Base-by-base conservation (phyloP, 345 rosid species). In the Abelmoschus esculentus region DNA sequence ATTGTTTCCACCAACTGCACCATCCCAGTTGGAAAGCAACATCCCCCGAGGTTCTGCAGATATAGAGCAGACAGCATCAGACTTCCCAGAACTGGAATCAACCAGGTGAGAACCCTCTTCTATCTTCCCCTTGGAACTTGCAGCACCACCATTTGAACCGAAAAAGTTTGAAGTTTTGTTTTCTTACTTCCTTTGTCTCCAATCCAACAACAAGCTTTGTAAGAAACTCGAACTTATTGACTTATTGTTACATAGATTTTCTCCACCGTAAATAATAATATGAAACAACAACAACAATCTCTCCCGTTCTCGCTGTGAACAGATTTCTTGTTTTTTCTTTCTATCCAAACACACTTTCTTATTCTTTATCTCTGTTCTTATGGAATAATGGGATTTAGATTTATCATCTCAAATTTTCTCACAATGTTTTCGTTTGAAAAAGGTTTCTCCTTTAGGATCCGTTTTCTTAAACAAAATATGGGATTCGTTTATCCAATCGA, bases 81-180 rank as follows among this genome's bases (percentile, higher is more conserved):
- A 64, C 47, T 69, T 68, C 53, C 50, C 62, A 59, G 80, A 47
- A 36, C 13, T 29, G 12, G 74, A 72, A 34, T 66, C 78, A 64
- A 71, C 42, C 22, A 81, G 52, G 57, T 61, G 80, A 69, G 79
- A 44, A 26, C 46, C 76, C 55, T 64, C 86, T 60, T 63, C 67
- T 69, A 8, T 34, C 34, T 56, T 59, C 31, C 34, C 80, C 5
- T 74, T 74, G 22, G 57, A 28, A 60, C 64, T 67, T 36, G 75
- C 65, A 72, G 77, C 76, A 58, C 83, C 81, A 73, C 29, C 79
- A 66, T 80, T 80, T 42, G 86, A 50, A 50, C 18, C 17, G 19
- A 50, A 50, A 0, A 49, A 0, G 5, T 6, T 15, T 49, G 40
- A 36, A 6, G 7, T 50, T 14, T 49, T 14, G 7, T 15, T 50